These are phyloP conservation scores for Trametes cubensis DNA, from an alignment of 768 basidiomycete species.

Conservation along the genomic window DNA sequence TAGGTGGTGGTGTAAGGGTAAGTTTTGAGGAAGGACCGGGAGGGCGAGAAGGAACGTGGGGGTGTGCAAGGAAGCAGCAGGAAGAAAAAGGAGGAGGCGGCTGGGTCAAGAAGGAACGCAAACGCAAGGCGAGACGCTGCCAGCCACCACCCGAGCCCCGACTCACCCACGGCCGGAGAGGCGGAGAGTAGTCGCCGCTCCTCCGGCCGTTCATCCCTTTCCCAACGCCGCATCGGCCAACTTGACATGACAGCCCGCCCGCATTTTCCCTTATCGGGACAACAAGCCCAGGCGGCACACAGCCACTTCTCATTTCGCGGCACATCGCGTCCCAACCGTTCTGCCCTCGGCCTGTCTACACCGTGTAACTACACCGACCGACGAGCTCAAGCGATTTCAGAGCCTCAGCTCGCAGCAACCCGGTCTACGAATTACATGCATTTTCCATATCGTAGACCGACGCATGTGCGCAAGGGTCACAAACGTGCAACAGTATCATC, in stretches of 20 bases:
- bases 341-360: too few species aligned
- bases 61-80: conserved; percentile 10
- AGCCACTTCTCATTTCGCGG: not conserved
- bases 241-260: conserved; percentile 1
- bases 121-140: conserved; percentile 1
- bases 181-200: conserved; percentile 7
- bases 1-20: conserved; percentile 12
- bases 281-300: not conserved
- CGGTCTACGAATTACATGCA: too few species aligned
- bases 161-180: conserved; percentile 6
- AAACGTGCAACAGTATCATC: too few species aligned
- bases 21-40: conserved; percentile 11
- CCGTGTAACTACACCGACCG: too few species aligned
- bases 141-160: not conserved
- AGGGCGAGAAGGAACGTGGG: conserved; percentile 23
- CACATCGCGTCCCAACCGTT: too few species aligned
- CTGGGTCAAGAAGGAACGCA: conserved; percentile 15
- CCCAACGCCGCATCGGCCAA: not conserved
- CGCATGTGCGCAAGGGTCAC: too few species aligned
- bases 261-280: conserved; percentile 12
- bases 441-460: too few species aligned
- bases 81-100: conserved; percentile 9
- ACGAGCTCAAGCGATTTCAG: too few species aligned
- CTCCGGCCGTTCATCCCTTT: conserved; percentile 4
- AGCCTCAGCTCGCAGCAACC: too few species aligned